Conservation (phyloP, 495 filamentous ascomycete genomes). For the Opeltia flavorubescens region DNA sequence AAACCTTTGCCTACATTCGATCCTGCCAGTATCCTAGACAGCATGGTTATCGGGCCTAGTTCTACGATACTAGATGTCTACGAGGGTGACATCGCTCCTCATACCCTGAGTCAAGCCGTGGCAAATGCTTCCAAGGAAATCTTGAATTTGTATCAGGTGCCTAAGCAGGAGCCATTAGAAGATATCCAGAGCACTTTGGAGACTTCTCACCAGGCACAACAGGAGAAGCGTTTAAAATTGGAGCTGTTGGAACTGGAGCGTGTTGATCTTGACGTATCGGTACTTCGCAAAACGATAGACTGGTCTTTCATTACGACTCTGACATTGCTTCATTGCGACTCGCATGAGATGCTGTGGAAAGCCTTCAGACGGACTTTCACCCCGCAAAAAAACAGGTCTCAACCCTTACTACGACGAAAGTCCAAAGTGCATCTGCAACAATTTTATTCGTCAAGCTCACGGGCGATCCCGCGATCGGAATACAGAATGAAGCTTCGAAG, state of each 20-base stretch:
- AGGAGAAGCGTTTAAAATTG: constrained; percentile 41
- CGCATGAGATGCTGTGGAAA: constrained; percentile 73
- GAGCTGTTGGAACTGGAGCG: constrained; percentile 73
- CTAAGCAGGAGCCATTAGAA: no score
- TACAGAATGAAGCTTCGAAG: constrained; percentile 65
- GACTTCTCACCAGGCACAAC: neutral
- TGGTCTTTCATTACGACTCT: constrained; percentile 66
- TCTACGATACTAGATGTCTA: neutral
- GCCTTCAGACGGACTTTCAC: constrained; percentile 57
- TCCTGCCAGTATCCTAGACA: neutral
- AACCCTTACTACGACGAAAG: constrained; percentile 13
- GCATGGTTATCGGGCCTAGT: neutral
- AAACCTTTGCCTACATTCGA: neutral
- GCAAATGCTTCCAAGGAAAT: no score
- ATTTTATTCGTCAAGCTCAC: constrained; percentile 4
- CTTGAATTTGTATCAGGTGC: no score
- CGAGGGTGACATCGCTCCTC: no score
- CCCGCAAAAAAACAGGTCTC: constrained; percentile 27
- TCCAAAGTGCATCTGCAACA: no score
- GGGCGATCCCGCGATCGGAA: constrained; percentile 22
- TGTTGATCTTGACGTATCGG: constrained; percentile 55
- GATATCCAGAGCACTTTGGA: neutral
- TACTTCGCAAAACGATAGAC: constrained; percentile 59
- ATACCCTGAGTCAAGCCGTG: no score
- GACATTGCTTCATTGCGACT: constrained; percentile 66